Evolutionary conservation across 2,329 filamentous ascomycete species (phyloP).

Genomic region (Mollisia scopiformis): DNA sequence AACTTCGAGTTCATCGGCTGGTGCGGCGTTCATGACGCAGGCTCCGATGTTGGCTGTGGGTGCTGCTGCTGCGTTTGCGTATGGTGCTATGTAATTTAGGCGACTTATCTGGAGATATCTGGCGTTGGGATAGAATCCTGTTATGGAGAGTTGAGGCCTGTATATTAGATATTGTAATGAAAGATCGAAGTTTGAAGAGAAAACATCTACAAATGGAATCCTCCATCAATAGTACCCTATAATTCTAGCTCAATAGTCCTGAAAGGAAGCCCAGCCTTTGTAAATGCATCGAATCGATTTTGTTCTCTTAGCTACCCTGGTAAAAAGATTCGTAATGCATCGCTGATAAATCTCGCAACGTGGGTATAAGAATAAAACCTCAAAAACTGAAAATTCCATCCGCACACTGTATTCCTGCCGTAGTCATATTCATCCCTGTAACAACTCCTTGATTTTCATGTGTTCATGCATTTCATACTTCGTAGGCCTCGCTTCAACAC

Average conservation of each 20-base stretch:
- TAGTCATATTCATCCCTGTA: neutral
- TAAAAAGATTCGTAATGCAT: too few species aligned
- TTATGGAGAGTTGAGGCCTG: neutral
- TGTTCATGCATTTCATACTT: constrained; percentile 37
- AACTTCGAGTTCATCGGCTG: neutral
- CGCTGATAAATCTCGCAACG: too few species aligned
- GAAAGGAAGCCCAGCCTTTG: too few species aligned
- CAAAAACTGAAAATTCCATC: neutral
- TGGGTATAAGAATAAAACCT: neutral
- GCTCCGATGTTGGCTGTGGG: neutral
- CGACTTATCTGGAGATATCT: too few species aligned
- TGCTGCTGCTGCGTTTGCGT: neutral
- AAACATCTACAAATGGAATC: too few species aligned
- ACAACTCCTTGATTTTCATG: constrained; percentile 3
- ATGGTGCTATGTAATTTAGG: neutral
- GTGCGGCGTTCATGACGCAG: neutral
- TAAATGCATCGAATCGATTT: too few species aligned
- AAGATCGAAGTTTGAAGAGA: too few species aligned
- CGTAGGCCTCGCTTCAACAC: constrained; percentile 46
- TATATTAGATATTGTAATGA: neutral
- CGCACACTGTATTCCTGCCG: neutral
- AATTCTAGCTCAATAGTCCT: too few species aligned
- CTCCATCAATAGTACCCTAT: too few species aligned
- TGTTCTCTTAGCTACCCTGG: too few species aligned
- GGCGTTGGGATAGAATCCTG: too few species aligned